Evolutionary conservation across 1,284 basidiomycete species (phyloP).

Genomic region (Sanghuangporus sanghuang): DNA sequence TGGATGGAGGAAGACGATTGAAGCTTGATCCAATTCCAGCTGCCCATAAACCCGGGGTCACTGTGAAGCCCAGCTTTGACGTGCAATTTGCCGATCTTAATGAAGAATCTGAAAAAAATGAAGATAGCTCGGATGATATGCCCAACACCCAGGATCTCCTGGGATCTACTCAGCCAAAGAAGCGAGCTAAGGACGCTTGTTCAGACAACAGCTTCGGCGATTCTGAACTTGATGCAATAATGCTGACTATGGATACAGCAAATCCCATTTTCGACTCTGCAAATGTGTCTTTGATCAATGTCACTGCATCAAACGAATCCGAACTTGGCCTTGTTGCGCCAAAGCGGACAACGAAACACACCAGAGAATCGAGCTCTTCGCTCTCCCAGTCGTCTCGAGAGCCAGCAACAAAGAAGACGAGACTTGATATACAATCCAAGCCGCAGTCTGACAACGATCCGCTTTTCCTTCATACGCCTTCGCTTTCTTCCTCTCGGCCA

Average conservation of each 20-base stretch:
- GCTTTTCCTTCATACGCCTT: constrained; percentile 8
- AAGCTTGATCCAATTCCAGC: constrained; percentile 33
- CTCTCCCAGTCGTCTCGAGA: background rate
- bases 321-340: background rate
- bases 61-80: constrained; percentile 38
- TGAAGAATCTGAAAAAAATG: constrained; percentile 30
- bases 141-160: constrained; percentile 38
- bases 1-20: constrained; percentile 39
- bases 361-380: background rate
- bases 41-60: constrained; percentile 28
- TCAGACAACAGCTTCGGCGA: constrained; percentile 34
- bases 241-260: constrained; percentile 23
- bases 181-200: background rate
- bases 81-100: constrained; percentile 44
- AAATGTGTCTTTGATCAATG: constrained; percentile 5
- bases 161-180: constrained; percentile 5
- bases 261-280: constrained; percentile 8
- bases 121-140: constrained; percentile 40
- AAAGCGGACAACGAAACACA: background rate
- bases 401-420: background rate
- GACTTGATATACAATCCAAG: background rate
- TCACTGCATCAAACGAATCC: background rate
- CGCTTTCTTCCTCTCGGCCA: background rate
- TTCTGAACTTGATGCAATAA: constrained; percentile 33
- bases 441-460: background rate